A percentile compares a stretch with the other conserved stretches of the same genome.
These are phyloP conservation scores for Daldinia eschscholtzii DNA, from an alignment of 2,329 filamentous ascomycete genomes.

Conservation along the genomic window DNA sequence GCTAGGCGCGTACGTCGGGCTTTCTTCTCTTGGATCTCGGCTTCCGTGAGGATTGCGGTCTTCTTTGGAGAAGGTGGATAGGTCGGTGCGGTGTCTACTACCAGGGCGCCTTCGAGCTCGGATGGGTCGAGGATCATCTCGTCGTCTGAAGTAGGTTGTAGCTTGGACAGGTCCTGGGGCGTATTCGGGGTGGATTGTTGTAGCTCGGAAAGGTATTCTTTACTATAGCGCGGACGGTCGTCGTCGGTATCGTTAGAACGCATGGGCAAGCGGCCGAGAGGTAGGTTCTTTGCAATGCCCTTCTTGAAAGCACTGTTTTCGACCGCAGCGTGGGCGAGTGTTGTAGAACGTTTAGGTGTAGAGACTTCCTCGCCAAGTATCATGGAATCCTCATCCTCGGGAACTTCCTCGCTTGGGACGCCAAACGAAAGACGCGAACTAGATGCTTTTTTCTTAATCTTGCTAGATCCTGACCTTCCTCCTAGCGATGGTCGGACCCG, in stretches of 20 bases:
- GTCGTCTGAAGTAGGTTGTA: constrained; percentile 59
- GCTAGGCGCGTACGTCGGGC: constrained; percentile 86
- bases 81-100: constrained; percentile 68
- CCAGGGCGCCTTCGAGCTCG: constrained; percentile 72
- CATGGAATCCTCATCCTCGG: constrained; percentile 61
- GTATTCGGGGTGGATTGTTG: constrained; percentile 88
- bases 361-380: constrained; percentile 60
- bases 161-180: constrained; percentile 71
- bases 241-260: constrained; percentile 71
- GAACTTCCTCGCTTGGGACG: constrained; percentile 66
- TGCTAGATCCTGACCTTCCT: constrained; percentile 62
- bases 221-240: constrained; percentile 83
- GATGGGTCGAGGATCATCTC: constrained; percentile 69
- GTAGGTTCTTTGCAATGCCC: constrained; percentile 59
- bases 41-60: constrained; percentile 78
- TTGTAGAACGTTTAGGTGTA: constrained; percentile 66
- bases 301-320: constrained; percentile 76
- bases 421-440: constrained; percentile 80
- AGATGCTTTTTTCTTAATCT: constrained; percentile 76
- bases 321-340: constrained; percentile 71
- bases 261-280: constrained; percentile 63
- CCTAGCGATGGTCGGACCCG: constrained; percentile 64
- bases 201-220: constrained; percentile 87
- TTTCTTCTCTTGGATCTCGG: constrained; percentile 92
- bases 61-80: constrained; percentile 50